These are phyloP conservation scores for Roridomyces roridus DNA, from an alignment of 768 basidiomycete species.

Conservation along the genomic window DNA sequence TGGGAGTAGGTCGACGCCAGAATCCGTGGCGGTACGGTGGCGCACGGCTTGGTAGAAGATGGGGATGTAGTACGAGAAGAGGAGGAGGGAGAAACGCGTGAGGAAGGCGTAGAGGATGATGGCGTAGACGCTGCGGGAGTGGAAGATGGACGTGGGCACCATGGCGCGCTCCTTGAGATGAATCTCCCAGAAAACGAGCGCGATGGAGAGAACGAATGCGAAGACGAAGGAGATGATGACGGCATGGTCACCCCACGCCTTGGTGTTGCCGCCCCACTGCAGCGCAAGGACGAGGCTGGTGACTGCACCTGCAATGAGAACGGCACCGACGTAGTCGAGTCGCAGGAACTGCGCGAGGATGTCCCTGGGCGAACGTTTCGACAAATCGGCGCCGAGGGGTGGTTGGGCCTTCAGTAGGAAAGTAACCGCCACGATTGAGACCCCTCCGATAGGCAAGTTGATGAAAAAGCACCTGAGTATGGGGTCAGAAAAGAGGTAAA, in stretches of 20 bases:
- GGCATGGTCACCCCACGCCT: neutral
- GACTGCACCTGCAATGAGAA: neutral
- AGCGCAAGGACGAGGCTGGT: neutral
- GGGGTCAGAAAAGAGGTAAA: too few species aligned
- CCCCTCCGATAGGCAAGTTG: neutral
- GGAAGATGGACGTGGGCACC: neutral
- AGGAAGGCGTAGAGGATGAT: conserved; percentile 8
- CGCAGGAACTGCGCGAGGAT: neutral
- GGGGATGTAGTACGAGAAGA: conserved; percentile 1
- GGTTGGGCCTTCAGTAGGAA: neutral
- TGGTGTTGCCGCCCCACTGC: neutral
- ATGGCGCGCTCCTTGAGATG: too few species aligned
- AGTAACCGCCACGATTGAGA: neutral
- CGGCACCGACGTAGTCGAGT: neutral
- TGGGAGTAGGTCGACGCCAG: conserved; percentile 8
- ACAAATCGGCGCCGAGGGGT: neutral
- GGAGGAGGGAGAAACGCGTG: conserved; percentile 6
- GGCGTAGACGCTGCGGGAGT: neutral
- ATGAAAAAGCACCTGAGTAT: too few species aligned
- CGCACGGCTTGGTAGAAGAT: conserved; percentile 6
- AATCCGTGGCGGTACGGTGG: conserved; percentile 4
- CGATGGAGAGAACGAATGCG: too few species aligned
- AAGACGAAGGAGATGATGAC: neutral
- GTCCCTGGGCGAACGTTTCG: neutral
- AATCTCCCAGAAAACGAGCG: too few species aligned